A percentile compares a stretch with the other conserved stretches of the same genome.
Evolutionary conservation across 1,284 basidiomycete genomes (phyloP).

Genomic region (Coniferiporia weirii): DNA sequence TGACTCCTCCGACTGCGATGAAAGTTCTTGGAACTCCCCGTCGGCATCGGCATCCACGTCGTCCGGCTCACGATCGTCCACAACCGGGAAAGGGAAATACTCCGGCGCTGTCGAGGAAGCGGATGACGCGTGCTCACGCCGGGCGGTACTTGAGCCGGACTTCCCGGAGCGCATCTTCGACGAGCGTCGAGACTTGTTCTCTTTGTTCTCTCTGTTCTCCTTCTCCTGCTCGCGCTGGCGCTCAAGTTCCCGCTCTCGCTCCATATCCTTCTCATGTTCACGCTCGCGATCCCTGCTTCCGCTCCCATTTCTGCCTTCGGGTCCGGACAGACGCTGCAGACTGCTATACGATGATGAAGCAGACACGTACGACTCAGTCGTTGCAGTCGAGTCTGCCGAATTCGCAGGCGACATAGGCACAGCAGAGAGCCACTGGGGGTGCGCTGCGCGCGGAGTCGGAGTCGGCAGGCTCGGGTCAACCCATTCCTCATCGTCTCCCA

Average conservation of each 20-base stretch:
- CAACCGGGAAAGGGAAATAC: conserved; percentile 18
- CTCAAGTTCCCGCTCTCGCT: not conserved
- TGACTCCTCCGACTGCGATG: conserved; percentile 17
- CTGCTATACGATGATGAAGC: conserved; percentile 14
- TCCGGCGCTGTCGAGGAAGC: conserved; percentile 6
- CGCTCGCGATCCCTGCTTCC: not conserved
- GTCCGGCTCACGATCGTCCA: conserved; percentile 22
- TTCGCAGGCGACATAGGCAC: conserved; percentile 6
- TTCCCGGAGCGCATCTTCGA: conserved; percentile 10
- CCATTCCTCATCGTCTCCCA: conserved; percentile 66
- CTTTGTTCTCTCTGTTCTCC: conserved; percentile 3
- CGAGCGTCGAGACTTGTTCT: not conserved
- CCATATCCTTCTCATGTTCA: not conserved
- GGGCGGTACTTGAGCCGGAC: not conserved
- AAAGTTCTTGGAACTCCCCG: conserved; percentile 15
- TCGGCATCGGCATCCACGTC: conserved; percentile 13
- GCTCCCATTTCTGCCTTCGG: conserved; percentile 11
- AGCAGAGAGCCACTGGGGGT: conserved; percentile 21
- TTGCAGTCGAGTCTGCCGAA: conserved; percentile 17
- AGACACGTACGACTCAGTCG: conserved; percentile 16
- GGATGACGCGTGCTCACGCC: conserved; percentile 1
- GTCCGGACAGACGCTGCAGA: not conserved
- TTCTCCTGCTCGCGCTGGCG: not conserved
- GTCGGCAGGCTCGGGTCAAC: conserved; percentile 40
- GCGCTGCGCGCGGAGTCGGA: conserved; percentile 25